phyloP scores from a whole-genome alignment of 768 basidiomycete species.

The Mycena vulgaris region DNA sequence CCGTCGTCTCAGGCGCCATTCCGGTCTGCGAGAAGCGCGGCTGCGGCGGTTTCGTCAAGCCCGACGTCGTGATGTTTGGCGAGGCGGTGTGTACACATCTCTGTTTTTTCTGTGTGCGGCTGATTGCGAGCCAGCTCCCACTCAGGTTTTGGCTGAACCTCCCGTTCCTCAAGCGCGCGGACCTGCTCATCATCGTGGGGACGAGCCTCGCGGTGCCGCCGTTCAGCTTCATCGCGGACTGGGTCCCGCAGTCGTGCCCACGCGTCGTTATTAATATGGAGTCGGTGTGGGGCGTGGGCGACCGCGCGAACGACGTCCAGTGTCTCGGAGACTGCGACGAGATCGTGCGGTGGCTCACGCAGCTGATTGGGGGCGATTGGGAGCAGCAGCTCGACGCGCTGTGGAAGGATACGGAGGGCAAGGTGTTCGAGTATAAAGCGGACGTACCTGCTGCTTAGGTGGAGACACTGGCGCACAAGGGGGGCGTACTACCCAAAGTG shows the following conservation, averaged over 20 bases:
- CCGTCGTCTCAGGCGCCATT: conserved; percentile 15
- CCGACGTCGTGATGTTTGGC: conserved; percentile 28
- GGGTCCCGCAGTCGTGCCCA: conserved; percentile 20
- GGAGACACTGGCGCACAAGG: too few species aligned
- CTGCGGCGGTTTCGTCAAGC: conserved; percentile 31
- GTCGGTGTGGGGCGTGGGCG: conserved; percentile 11
- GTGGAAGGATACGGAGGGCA: conserved; percentile 25
- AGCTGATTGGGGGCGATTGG: conserved; percentile 24
- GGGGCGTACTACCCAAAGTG: too few species aligned
- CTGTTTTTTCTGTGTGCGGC: neutral
- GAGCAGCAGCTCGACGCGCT: conserved; percentile 23
- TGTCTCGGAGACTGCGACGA: conserved; percentile 28
- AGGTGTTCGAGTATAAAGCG: conserved; percentile 23
- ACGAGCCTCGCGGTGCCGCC: conserved; percentile 33
- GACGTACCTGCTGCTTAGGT: conserved; percentile 2
- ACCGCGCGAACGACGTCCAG: conserved; percentile 22
- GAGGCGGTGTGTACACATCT: neutral
- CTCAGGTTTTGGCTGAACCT: conserved; percentile 31
- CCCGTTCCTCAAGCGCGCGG: conserved; percentile 27
- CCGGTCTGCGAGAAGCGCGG: conserved; percentile 22
- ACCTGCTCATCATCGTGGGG: conserved; percentile 28
- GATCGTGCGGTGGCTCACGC: conserved; percentile 23
- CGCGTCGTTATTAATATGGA: conserved; percentile 29
- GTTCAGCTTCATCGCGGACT: conserved; percentile 20
- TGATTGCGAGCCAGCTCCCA: conserved; percentile 7